Conservation (phyloP, 768 basidiomycete genomes). For the Calvatia gigantea region DNA sequence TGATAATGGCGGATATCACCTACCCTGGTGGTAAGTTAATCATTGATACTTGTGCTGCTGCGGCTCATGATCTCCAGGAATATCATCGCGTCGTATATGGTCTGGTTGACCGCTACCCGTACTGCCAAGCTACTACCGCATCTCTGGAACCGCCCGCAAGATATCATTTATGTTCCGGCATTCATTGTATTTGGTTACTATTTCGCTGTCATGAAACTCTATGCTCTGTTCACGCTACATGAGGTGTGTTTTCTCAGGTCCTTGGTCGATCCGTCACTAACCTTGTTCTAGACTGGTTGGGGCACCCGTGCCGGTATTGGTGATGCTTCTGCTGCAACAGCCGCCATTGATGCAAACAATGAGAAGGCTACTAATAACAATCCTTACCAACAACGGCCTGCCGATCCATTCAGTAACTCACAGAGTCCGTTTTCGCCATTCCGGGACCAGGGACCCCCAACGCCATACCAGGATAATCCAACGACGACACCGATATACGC, state of each 20-base stretch:
- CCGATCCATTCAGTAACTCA: constrained; percentile 6
- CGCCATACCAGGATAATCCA: constrained; percentile 21
- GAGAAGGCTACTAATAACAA: constrained; percentile 27
- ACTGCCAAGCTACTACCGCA: constrained; percentile 83
- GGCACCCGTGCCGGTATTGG: constrained; percentile 94
- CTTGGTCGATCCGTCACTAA: not conserved
- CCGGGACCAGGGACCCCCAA: constrained; percentile 26
- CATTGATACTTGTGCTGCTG: not conserved
- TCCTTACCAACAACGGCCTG: constrained; percentile 15
- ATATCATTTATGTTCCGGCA: constrained; percentile 80
- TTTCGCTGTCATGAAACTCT: constrained; percentile 93
- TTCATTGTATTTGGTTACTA: constrained; percentile 91
- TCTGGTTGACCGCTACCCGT: constrained; percentile 69
- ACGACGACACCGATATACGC: constrained; percentile 21
- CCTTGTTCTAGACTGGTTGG: constrained; percentile 71
- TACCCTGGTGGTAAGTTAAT: constrained; percentile 71
- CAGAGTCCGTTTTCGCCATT: constrained; percentile 22
- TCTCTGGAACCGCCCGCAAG: constrained; percentile 71
- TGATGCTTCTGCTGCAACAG: constrained; percentile 73
- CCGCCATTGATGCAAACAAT: constrained; percentile 51
- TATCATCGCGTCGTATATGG: constrained; percentile 59
- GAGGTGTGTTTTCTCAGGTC: constrained; percentile 48
- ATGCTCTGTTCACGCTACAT: constrained; percentile 86
- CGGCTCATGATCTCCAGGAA: constrained; percentile 44
- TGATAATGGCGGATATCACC: constrained; percentile 69